Percentiles rank a stretch among this genome's conserved stretches.
phyloP scores from a whole-genome alignment of 345 rosid species.

The Eucalyptus marginata region DNA sequence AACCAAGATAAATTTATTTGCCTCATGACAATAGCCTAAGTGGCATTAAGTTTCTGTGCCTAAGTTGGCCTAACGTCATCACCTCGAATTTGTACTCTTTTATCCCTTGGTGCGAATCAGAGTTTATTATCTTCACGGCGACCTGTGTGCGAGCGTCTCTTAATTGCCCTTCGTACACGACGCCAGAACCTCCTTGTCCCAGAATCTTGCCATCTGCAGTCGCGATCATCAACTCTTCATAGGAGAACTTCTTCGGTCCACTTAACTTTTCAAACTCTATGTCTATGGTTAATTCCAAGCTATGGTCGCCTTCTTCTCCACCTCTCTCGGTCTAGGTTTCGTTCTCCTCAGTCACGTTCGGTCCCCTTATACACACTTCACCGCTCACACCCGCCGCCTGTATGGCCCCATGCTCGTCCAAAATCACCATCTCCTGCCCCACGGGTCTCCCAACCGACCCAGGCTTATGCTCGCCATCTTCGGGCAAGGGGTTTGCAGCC shows the following conservation, averaged over 20 bases:
- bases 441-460: slow-evolving; percentile 77
- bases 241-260: neutral
- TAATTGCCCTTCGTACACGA: neutral
- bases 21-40: neutral
- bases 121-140: neutral
- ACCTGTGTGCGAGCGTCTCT: neutral
- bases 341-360: slow-evolving; percentile 42
- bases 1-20: neutral
- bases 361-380: slow-evolving; percentile 76
- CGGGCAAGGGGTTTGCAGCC: slow-evolving; percentile 66
- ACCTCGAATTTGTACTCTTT: neutral
- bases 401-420: slow-evolving; percentile 44
- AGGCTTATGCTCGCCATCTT: slow-evolving; percentile 57
- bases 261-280: neutral
- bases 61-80: neutral
- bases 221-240: neutral
- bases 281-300: neutral
- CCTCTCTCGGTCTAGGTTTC: neutral
- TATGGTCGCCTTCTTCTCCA: neutral
- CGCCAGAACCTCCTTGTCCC: neutral
- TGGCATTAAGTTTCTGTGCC: neutral
- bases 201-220: neutral
- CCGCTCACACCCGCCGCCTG: slow-evolving; percentile 31
- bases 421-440: slow-evolving; percentile 63
- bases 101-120: neutral